Evolutionary conservation across 352 stramenopile genomes (phyloP).

Genomic region (Thalassiosira delicatula): DNA sequence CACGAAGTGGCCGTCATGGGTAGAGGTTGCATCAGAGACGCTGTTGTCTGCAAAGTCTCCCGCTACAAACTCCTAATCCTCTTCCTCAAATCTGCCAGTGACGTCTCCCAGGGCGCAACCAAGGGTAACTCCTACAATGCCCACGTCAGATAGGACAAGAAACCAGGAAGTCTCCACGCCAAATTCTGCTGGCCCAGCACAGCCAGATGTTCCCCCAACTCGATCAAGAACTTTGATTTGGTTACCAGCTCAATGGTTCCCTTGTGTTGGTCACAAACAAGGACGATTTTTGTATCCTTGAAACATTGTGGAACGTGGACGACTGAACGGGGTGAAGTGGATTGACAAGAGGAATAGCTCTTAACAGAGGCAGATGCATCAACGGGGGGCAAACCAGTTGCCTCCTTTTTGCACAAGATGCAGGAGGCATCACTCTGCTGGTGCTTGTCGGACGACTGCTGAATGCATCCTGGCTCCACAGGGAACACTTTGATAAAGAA

Average conservation of each 20-base stretch:
- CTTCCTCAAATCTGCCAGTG: conserved; percentile 76
- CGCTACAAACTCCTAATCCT: conserved; percentile 67
- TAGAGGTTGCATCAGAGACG: conserved; percentile 75
- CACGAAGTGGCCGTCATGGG: no score
- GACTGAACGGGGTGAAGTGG: conserved; percentile 79
- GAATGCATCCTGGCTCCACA: no score
- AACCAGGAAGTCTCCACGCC: conserved; percentile 68
- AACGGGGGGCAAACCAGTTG: no score
- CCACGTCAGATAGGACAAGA: conserved; percentile 82
- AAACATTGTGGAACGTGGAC: conserved; percentile 77
- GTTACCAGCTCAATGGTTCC: conserved; percentile 82
- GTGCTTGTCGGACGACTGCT: no score
- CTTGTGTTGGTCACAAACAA: conserved; percentile 71
- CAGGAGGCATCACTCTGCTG: no score
- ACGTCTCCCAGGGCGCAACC: conserved; percentile 79
- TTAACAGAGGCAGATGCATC: no score
- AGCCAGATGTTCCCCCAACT: conserved; percentile 84
- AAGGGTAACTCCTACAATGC: conserved; percentile 83
- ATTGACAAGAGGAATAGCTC: no score
- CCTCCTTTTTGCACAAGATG: no score
- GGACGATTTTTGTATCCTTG: conserved; percentile 66
- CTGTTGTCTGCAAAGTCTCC: conserved; percentile 76
- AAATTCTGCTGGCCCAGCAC: conserved; percentile 82
- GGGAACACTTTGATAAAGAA: no score
- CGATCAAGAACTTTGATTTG: conserved; percentile 78